Percentiles rank a stretch among this genome's conserved stretches.
These are phyloP conservation scores for Drechslerella dactyloides DNA, from an alignment of 2,329 filamentous ascomycete species.

Conservation along the genomic window DNA sequence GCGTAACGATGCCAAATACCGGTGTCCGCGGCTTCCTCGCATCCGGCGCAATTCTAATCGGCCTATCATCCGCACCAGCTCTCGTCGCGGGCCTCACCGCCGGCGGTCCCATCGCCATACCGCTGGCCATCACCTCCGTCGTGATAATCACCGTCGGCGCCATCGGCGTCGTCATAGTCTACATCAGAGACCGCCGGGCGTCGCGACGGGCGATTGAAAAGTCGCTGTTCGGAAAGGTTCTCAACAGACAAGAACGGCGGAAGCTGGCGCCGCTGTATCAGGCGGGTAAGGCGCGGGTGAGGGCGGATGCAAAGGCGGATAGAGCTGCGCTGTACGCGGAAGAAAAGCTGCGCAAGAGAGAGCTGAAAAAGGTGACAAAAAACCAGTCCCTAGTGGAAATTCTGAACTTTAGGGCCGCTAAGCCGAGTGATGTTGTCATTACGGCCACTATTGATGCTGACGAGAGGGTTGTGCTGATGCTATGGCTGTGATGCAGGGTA, in stretches of 20 bases:
- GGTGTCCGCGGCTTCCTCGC: constrained; percentile 14
- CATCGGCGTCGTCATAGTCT: constrained; percentile 19
- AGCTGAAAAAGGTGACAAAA: constrained; percentile 39
- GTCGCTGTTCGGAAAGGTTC: constrained; percentile 40
- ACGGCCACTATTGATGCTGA: not conserved
- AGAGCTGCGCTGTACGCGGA: constrained; percentile 22
- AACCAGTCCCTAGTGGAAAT: constrained; percentile 9
- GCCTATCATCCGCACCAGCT: not conserved
- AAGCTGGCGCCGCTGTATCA: constrained; percentile 24
- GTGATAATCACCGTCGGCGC: constrained; percentile 5
- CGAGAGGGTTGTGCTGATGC: constrained; percentile 1
- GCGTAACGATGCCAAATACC: constrained; percentile 14
- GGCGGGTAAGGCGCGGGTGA: constrained; percentile 23
- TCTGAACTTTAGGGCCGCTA: not conserved
- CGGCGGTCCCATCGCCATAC: constrained; percentile 7
- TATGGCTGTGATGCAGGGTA: constrained; percentile 17
- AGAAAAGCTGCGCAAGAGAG: constrained; percentile 20
- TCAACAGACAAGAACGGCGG: constrained; percentile 31
- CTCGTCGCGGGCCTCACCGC: not conserved
- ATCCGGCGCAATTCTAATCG: constrained; percentile 7
- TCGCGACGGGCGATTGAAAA: constrained; percentile 42
- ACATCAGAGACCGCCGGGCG: constrained; percentile 39
- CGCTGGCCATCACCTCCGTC: constrained; percentile 12
- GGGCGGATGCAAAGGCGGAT: constrained; percentile 29
- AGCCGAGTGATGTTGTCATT: constrained; percentile 23